Percentiles rank a stretch among this genome's conserved stretches.
Conservation (phyloP, 2,329 filamentous ascomycete species). For the Salinomyces thailandicus region DNA sequence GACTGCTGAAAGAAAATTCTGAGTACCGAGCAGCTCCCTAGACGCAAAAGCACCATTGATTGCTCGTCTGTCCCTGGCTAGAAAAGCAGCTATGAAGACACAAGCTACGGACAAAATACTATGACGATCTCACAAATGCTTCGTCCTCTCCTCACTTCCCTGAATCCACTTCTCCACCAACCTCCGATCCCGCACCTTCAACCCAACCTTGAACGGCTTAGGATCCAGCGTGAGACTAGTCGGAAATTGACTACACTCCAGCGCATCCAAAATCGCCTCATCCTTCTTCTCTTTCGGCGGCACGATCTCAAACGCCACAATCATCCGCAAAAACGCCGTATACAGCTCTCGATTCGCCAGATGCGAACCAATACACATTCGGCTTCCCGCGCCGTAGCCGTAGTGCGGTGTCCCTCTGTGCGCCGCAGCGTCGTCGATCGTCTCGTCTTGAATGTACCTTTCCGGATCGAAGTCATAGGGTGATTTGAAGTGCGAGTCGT, state of each 20-base stretch:
- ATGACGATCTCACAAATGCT: constrained; percentile 29
- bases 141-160: constrained; percentile 38
- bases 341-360: constrained; percentile 32
- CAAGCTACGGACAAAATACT: too few species aligned
- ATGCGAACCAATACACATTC: constrained; percentile 33
- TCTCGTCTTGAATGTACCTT: constrained; percentile 51
- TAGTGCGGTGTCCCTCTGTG: constrained; percentile 39
- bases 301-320: constrained; percentile 37
- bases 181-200: constrained; percentile 33
- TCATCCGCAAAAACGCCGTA: constrained; percentile 40
- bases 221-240: constrained; percentile 41
- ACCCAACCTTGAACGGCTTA: constrained; percentile 41
- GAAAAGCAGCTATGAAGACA: too few species aligned
- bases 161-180: constrained; percentile 37
- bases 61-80: too few species aligned
- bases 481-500: constrained; percentile 55
- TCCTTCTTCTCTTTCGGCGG: constrained; percentile 32
- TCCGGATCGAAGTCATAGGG: constrained; percentile 58
- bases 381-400: constrained; percentile 35
- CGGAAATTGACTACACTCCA: constrained; percentile 37
- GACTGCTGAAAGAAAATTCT: too few species aligned
- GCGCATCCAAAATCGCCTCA: constrained; percentile 33
- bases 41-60: too few species aligned
- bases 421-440: constrained; percentile 29
- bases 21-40: too few species aligned